Evolutionary conservation across 148 eudicot genomes (phyloP).

Genomic region (Silene uniflora): DNA sequence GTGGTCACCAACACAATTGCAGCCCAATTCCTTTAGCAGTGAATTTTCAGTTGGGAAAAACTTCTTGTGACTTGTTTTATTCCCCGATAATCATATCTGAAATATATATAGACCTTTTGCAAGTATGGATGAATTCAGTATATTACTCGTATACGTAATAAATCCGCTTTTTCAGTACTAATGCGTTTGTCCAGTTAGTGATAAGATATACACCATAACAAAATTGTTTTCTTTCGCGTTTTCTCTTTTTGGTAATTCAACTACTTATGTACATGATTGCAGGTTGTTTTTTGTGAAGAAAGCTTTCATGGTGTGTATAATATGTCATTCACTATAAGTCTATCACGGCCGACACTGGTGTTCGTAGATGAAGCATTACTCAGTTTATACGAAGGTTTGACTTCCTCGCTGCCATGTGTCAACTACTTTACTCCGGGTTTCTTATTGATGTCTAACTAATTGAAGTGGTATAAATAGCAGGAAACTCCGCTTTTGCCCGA

Average conservation of each 20-base stretch:
- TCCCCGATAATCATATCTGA: background rate
- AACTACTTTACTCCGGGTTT: background rate
- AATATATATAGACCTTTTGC: background rate
- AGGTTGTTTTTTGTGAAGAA: constrained; percentile 72
- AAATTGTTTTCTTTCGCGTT: background rate
- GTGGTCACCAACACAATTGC: no score
- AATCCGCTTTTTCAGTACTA: background rate
- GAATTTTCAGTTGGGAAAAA: no score
- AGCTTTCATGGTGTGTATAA: constrained; percentile 55
- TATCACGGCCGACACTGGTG: constrained; percentile 61
- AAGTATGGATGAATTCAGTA: background rate
- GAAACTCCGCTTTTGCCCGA: constrained; percentile 46
- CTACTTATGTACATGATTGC: constrained; percentile 13
- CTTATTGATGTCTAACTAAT: background rate
- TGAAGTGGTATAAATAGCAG: constrained; percentile 23
- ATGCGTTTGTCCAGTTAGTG: background rate
- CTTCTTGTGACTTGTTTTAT: background rate
- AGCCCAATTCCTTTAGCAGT: no score
- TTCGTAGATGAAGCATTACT: constrained; percentile 54
- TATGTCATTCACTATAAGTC: constrained; percentile 53
- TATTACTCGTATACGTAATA: background rate
- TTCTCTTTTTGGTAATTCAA: background rate
- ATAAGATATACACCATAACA: background rate
- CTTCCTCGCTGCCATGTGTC: background rate
- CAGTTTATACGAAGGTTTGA: constrained; percentile 52